Conservation (phyloP, 345 rosid species). For the Eucalyptus regnans region DNA sequence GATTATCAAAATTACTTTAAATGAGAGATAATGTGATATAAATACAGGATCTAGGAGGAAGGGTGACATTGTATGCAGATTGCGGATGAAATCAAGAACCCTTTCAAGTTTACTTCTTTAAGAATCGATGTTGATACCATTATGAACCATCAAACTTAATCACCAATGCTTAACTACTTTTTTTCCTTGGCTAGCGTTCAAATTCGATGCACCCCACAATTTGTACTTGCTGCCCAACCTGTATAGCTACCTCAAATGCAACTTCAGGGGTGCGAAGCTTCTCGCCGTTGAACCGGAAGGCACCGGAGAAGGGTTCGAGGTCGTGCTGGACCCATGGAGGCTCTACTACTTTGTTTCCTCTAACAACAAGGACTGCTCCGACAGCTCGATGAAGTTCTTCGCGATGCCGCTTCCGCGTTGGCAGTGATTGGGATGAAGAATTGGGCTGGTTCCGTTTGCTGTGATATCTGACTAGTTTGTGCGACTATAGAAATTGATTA, state of each 20-base stretch:
- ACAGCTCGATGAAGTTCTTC: constrained; percentile 6
- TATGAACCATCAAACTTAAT: neutral
- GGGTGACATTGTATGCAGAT: neutral
- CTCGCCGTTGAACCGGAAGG: neutral
- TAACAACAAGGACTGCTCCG: neutral
- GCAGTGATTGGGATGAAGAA: neutral
- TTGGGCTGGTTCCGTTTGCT: neutral
- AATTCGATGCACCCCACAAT: constrained; percentile 1
- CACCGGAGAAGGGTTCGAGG: neutral
- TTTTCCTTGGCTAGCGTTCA: constrained; percentile 1
- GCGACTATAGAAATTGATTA: neutral
- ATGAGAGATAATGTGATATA: neutral
- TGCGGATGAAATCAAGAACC: neutral
- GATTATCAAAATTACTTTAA: neutral
- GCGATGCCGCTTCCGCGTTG: neutral
- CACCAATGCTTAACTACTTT: neutral
- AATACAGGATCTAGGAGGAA: neutral
- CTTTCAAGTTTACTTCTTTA: neutral
- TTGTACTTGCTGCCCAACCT: constrained; percentile 6
- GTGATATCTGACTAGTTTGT: neutral
- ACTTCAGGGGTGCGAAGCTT: constrained; percentile 1
- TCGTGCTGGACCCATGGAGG: neutral
- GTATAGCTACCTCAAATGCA: neutral
- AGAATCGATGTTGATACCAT: neutral
- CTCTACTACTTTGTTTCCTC: constrained; percentile 5